Conservation (phyloP, 1,139 yeast genomes). For the Nadsonia starkeyi-henricii region DNA sequence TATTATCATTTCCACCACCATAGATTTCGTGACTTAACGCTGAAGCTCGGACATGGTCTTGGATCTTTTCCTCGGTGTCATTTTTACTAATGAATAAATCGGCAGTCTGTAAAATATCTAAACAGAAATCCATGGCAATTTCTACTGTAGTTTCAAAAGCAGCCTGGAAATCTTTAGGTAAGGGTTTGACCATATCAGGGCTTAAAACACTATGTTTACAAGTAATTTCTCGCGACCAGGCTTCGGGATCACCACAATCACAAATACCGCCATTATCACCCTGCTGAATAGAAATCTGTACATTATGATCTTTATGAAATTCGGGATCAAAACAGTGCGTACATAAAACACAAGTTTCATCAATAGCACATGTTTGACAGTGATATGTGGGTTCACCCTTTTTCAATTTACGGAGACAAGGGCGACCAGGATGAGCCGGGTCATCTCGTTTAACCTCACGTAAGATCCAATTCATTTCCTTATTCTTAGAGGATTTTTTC, state of each 20-base stretch:
- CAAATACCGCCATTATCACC: constrained; percentile 88
- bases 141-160: constrained; percentile 32
- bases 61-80: constrained; percentile 15
- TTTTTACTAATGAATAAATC: constrained; percentile 26
- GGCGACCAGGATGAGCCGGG: constrained; percentile 45
- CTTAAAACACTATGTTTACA: constrained; percentile 32
- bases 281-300: constrained; percentile 56
- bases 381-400: constrained; percentile 83
- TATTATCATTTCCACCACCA: constrained; percentile 27
- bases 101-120: constrained; percentile 50
- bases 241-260: constrained; percentile 86
- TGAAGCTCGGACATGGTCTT: constrained; percentile 20
- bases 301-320: constrained; percentile 63
- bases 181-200: constrained; percentile 11
- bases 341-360: constrained; percentile 81
- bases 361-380: constrained; percentile 70
- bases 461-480: constrained; percentile 14
- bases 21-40: constrained; percentile 27
- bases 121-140: constrained; percentile 51
- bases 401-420: constrained; percentile 64
- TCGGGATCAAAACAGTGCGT: constrained; percentile 59
- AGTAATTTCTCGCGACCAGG: constrained; percentile 45
- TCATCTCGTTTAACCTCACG: constrained; percentile 14
- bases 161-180: constrained; percentile 19
- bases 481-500: constrained; percentile 5